phyloP scores from a whole-genome alignment of 1,139 yeast species.

The Magnusiomyces suaveolens region DNA sequence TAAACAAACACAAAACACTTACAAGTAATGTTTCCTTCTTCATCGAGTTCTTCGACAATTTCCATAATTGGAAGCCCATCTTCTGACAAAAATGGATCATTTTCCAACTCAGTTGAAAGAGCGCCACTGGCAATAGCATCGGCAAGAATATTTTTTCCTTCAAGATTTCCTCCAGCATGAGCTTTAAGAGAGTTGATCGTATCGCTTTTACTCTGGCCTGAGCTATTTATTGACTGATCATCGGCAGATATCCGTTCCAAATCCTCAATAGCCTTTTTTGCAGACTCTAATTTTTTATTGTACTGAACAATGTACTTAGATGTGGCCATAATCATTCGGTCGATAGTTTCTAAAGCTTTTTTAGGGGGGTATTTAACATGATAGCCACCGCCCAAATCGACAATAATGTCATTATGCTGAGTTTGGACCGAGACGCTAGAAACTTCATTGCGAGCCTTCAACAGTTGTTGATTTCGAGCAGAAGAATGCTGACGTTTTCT shows the following conservation, averaged over 20 bases:
- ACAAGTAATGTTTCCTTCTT: conserved; percentile 53
- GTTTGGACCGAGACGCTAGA: not conserved
- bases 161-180: not conserved
- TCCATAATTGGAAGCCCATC: conserved; percentile 63
- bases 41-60: conserved; percentile 77
- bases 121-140: conserved; percentile 4
- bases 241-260: conserved; percentile 3
- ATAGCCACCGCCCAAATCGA: not conserved
- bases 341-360: not conserved
- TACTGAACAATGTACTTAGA: not conserved
- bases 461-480: not conserved
- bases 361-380: not conserved
- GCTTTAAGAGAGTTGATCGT: not conserved
- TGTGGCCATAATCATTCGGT: not conserved
- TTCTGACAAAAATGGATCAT: conserved; percentile 27
- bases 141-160: not conserved
- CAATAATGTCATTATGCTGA: not conserved
- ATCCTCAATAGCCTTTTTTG: not conserved
- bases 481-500: not conserved
- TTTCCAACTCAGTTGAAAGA: not conserved
- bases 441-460: not conserved
- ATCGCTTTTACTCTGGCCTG: not conserved
- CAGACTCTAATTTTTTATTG: not conserved
- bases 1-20: conserved; percentile 6
- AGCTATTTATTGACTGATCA: not conserved